Percentiles rank a stretch among this genome's conserved stretches.
Conservation (phyloP, 805 yeast genomes). For the Cyberlindnera mycetangii region DNA sequence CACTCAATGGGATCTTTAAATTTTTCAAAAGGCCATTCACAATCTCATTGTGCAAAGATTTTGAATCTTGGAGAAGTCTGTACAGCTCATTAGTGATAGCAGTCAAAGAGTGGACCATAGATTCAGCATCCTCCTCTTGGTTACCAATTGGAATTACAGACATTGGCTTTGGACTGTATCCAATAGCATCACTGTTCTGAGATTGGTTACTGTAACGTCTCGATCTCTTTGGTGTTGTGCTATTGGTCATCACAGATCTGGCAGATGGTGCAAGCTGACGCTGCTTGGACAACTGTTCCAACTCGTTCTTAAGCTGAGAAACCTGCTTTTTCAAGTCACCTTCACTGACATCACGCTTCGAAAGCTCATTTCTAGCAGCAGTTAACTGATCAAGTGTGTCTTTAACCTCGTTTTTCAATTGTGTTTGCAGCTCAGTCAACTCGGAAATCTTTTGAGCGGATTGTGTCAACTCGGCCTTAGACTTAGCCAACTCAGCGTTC, state of each 20-base stretch:
- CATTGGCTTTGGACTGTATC: slow-evolving; percentile 48
- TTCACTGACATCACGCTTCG: slow-evolving; percentile 60
- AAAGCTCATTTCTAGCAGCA: slow-evolving; percentile 54
- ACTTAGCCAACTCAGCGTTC: slow-evolving; percentile 51
- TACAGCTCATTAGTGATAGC: slow-evolving; percentile 75
- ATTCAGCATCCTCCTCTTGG: slow-evolving; percentile 45
- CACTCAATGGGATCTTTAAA: slow-evolving; percentile 80
- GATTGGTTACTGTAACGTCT: slow-evolving; percentile 38
- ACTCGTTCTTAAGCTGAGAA: slow-evolving; percentile 36
- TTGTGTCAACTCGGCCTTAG: slow-evolving; percentile 53
- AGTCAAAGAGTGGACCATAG: slow-evolving; percentile 47
- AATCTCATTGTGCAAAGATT: slow-evolving; percentile 73
- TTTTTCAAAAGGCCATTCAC: slow-evolving; percentile 84
- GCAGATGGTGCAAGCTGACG: slow-evolving; percentile 28
- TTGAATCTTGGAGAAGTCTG: slow-evolving; percentile 67
- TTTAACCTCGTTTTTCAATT: slow-evolving; percentile 61
- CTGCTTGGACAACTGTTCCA: slow-evolving; percentile 30
- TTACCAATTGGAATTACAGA: slow-evolving; percentile 58
- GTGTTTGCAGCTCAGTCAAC: slow-evolving; percentile 57
- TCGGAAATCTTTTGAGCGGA: slow-evolving; percentile 60
- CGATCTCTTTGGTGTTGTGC: slow-evolving; percentile 29
- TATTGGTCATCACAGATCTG: slow-evolving; percentile 20
- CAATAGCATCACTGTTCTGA: slow-evolving; percentile 32
- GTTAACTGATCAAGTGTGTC: slow-evolving; percentile 60
- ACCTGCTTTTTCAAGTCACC: slow-evolving; percentile 55